These are phyloP conservation scores for Globisporangium radiosum DNA, from an alignment of 352 stramenopile species.

Conservation along the genomic window DNA sequence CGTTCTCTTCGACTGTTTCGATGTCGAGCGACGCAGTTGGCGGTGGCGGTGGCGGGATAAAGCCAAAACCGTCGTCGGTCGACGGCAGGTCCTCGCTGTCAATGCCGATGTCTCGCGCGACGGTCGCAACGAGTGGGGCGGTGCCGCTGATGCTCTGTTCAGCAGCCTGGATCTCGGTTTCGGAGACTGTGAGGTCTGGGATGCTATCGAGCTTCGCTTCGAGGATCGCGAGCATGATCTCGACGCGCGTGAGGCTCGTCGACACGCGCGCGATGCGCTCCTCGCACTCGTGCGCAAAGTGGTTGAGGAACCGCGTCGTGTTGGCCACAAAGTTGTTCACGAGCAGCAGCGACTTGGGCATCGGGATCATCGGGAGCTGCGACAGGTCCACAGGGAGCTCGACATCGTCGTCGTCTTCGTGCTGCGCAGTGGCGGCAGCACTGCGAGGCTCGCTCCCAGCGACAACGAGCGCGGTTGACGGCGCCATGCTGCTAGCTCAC, in stretches of 20 bases:
- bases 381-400: constrained; percentile 74
- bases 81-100: constrained; percentile 57
- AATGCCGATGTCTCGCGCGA: constrained; percentile 32
- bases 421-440: constrained; percentile 3
- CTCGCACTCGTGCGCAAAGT: constrained; percentile 81
- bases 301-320: constrained; percentile 83
- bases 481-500: constrained; percentile 11
- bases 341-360: constrained; percentile 73
- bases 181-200: constrained; percentile 65
- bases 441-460: constrained; percentile 12
- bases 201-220: constrained; percentile 84
- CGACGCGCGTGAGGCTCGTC: constrained; percentile 68
- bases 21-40: background rate
- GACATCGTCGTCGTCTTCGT: constrained; percentile 38
- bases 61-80: constrained; percentile 25
- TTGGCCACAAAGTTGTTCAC: constrained; percentile 87
- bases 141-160: constrained; percentile 21
- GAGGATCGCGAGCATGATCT: constrained; percentile 79
- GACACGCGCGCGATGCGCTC: constrained; percentile 68
- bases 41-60: constrained; percentile 35
- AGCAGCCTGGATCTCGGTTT: constrained; percentile 45
- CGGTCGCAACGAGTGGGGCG: background rate
- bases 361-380: constrained; percentile 66
- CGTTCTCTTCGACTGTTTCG: background rate
- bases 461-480: constrained; percentile 59